Percentiles rank a stretch among this genome's conserved stretches.
Evolutionary conservation across 2,329 filamentous ascomycete genomes (phyloP).

Genomic region (Ophioceras dolichostomum): DNA sequence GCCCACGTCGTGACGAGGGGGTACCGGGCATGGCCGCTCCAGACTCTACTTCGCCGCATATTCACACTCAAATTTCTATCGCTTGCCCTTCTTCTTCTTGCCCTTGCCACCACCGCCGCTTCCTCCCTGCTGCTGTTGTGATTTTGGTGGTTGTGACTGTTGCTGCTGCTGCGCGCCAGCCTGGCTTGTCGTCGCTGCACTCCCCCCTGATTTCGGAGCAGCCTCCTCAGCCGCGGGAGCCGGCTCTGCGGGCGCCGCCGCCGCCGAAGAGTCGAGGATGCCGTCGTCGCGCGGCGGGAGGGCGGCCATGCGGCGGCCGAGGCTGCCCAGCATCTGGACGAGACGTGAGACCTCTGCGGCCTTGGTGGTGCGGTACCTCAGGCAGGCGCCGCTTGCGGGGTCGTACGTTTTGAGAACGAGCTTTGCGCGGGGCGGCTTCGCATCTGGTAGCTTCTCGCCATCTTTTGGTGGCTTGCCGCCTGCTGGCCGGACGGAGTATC

Average conservation of each 20-base stretch:
- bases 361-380: slow-evolving; percentile 89
- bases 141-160: slow-evolving; percentile 4
- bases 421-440: slow-evolving; percentile 47
- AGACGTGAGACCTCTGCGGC: slow-evolving; percentile 80
- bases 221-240: slow-evolving; percentile 19
- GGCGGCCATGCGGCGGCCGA: slow-evolving; percentile 59
- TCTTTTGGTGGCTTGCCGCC: slow-evolving; percentile 8
- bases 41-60: neutral
- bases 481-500: slow-evolving; percentile 61
- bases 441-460: slow-evolving; percentile 7
- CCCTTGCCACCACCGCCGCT: slow-evolving; percentile 36
- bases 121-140: slow-evolving; percentile 13
- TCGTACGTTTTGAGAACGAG: slow-evolving; percentile 87
- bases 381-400: slow-evolving; percentile 62
- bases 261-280: slow-evolving; percentile 28
- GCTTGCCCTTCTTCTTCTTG: slow-evolving; percentile 64
- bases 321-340: slow-evolving; percentile 60
- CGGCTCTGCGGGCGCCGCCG: slow-evolving; percentile 17
- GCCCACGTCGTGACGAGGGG: neutral
- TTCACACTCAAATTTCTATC: slow-evolving; percentile 23
- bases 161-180: slow-evolving; percentile 1
- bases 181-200: slow-evolving; percentile 3
- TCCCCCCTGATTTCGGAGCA: slow-evolving; percentile 13
- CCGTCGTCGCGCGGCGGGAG: slow-evolving; percentile 26
- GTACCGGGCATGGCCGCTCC: neutral